phyloP scores from a whole-genome alignment of 2,329 filamentous ascomycete species.

The Ophiosphaerella korrae region DNA sequence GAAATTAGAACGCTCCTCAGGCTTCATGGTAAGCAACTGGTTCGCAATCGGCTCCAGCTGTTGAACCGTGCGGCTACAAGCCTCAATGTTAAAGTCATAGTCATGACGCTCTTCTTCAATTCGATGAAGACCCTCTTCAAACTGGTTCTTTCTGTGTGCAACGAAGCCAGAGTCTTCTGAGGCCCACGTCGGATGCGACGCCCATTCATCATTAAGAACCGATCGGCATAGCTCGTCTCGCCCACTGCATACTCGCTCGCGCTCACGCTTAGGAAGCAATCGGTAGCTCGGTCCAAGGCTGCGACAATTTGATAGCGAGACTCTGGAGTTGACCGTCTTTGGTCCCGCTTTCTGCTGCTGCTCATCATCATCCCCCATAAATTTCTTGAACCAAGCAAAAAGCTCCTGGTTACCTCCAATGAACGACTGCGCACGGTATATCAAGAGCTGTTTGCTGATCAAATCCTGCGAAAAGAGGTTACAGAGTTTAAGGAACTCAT shows the following conservation, averaged over 20 bases:
- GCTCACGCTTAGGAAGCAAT: constrained; percentile 85
- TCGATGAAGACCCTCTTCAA: constrained; percentile 89
- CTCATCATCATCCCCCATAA: constrained; percentile 76
- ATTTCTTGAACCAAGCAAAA: constrained; percentile 85
- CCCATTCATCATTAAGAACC: constrained; percentile 97
- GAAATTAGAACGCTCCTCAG: constrained; percentile 74
- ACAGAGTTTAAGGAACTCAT: constrained; percentile 95
- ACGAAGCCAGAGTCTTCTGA: constrained; percentile 98
- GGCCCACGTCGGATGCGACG: constrained; percentile 97
- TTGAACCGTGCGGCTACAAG: constrained; percentile 92
- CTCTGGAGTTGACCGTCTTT: constrained; percentile 78
- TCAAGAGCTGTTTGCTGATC: constrained; percentile 81
- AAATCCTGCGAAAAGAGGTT: constrained; percentile 94
- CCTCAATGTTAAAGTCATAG: constrained; percentile 98
- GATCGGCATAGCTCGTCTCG: constrained; percentile 92
- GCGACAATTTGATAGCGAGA: constrained; percentile 94
- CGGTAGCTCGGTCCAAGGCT: constrained; percentile 96
- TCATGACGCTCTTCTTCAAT: constrained; percentile 99
- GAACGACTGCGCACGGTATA: constrained; percentile 82
- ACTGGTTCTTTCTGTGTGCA: constrained; percentile 94
- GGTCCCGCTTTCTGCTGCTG: constrained; percentile 37
- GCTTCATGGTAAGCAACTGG: constrained; percentile 78
- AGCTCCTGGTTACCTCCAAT: constrained; percentile 88
- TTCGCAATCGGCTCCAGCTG: constrained; percentile 93
- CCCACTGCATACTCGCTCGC: constrained; percentile 88